Conservation (phyloP, 805 yeast species). For the Hanseniaspora pseudoguilliermondii region DNA sequence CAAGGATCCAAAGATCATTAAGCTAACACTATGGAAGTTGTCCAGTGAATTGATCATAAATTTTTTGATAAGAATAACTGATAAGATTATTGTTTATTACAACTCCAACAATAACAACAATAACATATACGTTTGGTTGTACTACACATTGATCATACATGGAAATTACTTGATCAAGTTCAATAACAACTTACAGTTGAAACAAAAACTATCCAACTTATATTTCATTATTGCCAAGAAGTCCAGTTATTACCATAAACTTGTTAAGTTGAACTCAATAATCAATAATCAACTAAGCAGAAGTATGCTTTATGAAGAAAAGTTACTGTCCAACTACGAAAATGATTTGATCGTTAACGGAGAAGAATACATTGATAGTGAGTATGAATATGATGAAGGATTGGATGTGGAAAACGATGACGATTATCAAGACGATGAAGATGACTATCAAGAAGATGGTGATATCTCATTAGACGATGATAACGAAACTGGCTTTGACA, state of each 20-base stretch:
- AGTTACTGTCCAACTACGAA: slow-evolving; percentile 35
- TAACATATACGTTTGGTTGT: slow-evolving; percentile 54
- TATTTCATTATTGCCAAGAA: slow-evolving; percentile 55
- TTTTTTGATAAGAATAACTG: slow-evolving; percentile 49
- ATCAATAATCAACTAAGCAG: slow-evolving; percentile 57
- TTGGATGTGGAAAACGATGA: slow-evolving; percentile 39
- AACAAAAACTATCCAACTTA: slow-evolving; percentile 46
- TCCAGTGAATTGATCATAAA: slow-evolving; percentile 39
- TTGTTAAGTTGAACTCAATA: slow-evolving; percentile 72
- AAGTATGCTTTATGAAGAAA: slow-evolving; percentile 36
- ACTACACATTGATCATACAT: slow-evolving; percentile 71
- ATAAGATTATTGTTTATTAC: slow-evolving; percentile 34
- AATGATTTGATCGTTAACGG: slow-evolving; percentile 29
- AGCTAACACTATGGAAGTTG: slow-evolving; percentile 43
- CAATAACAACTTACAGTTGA: slow-evolving; percentile 32
- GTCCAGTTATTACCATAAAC: slow-evolving; percentile 53
- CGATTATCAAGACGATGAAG: slow-evolving; percentile 26
- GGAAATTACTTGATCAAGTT: slow-evolving; percentile 49
- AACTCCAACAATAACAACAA: slow-evolving; percentile 1
- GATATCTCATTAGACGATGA: slow-evolving; percentile 22
- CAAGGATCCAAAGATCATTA: slow-evolving; percentile 39
- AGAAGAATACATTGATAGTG: slow-evolving; percentile 28
- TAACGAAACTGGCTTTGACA: slow-evolving; percentile 32
- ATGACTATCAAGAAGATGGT: slow-evolving; percentile 22
- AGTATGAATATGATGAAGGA: slow-evolving; percentile 45